These are phyloP conservation scores for Actinomortierella ambigua DNA, from an alignment of 371 early-diverging fungal genomes.

Conservation along the genomic window DNA sequence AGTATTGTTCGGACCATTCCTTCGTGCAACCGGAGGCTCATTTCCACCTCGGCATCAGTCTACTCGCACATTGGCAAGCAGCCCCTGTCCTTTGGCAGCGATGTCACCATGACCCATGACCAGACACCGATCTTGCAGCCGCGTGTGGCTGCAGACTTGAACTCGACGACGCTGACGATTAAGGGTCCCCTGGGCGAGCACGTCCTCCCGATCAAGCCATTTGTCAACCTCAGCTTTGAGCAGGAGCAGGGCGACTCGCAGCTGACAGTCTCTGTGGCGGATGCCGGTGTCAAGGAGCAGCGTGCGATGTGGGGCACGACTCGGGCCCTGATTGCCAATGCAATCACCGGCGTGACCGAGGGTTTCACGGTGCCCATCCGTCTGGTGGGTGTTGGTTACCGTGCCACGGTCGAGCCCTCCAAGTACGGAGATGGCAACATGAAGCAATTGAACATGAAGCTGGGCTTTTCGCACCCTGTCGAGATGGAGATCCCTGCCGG, in stretches of 20 bases:
- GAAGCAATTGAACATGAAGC: slow-evolving; percentile 72
- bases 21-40: too few species aligned
- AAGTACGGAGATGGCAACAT: slow-evolving; percentile 15
- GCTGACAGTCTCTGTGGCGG: slow-evolving; percentile 65
- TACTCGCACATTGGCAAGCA: slow-evolving; percentile 78
- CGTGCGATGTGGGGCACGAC: slow-evolving; percentile 97
- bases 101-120: slow-evolving; percentile 67
- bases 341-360: slow-evolving; percentile 90
- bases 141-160: slow-evolving; percentile 64
- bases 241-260: slow-evolving; percentile 54
- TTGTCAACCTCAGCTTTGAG: slow-evolving; percentile 64
- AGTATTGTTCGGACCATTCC: too few species aligned
- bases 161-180: slow-evolving; percentile 72
- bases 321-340: slow-evolving; percentile 83
- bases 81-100: slow-evolving; percentile 66
- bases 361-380: slow-evolving; percentile 86
- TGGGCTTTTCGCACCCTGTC: slow-evolving; percentile 92
- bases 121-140: slow-evolving; percentile 58
- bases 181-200: slow-evolving; percentile 86
- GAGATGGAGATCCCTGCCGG: slow-evolving; percentile 81
- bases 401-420: slow-evolving; percentile 79
- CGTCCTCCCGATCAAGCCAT: slow-evolving; percentile 79
- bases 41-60: slow-evolving; percentile 52
- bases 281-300: slow-evolving; percentile 72
- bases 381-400: slow-evolving; percentile 94